Evolutionary conservation across 768 basidiomycete species (phyloP), one percentile per base, ranked within the genome.

Genomic region (Suillus plorans): DNA sequence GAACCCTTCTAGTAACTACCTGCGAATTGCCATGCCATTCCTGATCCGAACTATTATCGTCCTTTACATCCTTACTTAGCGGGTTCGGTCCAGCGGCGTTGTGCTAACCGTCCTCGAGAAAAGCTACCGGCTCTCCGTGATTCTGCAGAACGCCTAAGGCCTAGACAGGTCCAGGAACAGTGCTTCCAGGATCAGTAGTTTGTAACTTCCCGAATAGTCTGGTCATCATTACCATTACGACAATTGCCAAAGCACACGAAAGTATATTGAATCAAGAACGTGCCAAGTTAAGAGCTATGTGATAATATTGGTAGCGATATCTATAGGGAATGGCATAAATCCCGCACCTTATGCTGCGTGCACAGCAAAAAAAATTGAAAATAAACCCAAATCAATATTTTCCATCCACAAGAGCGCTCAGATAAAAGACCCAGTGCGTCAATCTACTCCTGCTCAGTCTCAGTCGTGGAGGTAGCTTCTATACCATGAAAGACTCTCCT

Each of bases 301-400:
- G 20, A 45, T 45, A 45, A 50, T 49, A 64, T 14, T 63, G 5
- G 53, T 25, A 55, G 62, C 57, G 36, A 37, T 42, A 56, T 50
- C 50, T 63, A 25, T 5, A n/a, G 36, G 12, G 62, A 71, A 73
- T 75, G 31, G 74, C 73, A 45, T 73, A 74, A 74, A 73, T 49
- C 57, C 47, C 73, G 64, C 66, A 67, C 12, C 8, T 64, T 67
- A 67, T n/a, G 25, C 25, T 58, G 60, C 22, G 16, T 13, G 7
- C 58, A 61, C 49, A 63, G 63, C 49, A 36, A 55, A 55, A 55
- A 55, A 44, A 37, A 53, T 10, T 53, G 37, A 63, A 61, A 60
- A n/a, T 20, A 53, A 53, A 55, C 31, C n/a, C 25, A 55, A 34
- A 31, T 34, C n/a, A 31, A 31, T 6, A 31, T 0, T 41, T 13